phyloP scores from a whole-genome alignment of 441 rosid species.

The Eugenia klotzschiana region DNA sequence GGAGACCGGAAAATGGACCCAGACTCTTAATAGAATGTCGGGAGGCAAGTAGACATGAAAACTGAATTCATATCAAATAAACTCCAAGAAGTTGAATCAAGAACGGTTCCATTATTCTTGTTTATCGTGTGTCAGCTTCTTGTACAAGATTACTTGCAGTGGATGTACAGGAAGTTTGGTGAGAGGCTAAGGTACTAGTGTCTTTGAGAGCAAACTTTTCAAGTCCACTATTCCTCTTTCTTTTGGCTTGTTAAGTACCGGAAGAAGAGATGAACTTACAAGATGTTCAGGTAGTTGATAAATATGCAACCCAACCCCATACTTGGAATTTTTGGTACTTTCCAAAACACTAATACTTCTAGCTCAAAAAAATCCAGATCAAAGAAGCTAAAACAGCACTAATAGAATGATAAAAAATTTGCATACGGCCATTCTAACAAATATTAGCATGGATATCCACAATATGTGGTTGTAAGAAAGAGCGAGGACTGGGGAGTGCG shows the following conservation, averaged over 20 bases:
- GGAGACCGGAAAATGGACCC: not conserved
- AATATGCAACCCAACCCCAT: not conserved
- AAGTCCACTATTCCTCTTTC: not conserved
- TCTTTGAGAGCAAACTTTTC: not conserved
- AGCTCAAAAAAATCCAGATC: not conserved
- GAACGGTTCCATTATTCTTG: not conserved
- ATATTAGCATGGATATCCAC: not conserved
- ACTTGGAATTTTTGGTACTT: not conserved
- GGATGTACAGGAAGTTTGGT: not conserved
- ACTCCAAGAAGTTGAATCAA: not conserved
- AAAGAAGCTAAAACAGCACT: not conserved
- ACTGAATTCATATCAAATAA: not conserved
- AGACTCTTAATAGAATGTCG: not conserved
- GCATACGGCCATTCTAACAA: not conserved
- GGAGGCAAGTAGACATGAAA: not conserved
- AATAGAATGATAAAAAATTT: not conserved
- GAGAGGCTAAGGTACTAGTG: not conserved
- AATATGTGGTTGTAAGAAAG: not conserved
- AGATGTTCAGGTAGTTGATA: not conserved
- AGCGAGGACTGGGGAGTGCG: not conserved
- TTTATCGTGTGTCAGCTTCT: not conserved
- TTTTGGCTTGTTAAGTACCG: not conserved
- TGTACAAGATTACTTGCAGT: not conserved
- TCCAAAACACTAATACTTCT: not conserved
- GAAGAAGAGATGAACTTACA: not conserved